phyloP scores from a whole-genome alignment of 2,329 filamentous ascomycete species.

The Ceratocystiopsis brevicomis region DNA sequence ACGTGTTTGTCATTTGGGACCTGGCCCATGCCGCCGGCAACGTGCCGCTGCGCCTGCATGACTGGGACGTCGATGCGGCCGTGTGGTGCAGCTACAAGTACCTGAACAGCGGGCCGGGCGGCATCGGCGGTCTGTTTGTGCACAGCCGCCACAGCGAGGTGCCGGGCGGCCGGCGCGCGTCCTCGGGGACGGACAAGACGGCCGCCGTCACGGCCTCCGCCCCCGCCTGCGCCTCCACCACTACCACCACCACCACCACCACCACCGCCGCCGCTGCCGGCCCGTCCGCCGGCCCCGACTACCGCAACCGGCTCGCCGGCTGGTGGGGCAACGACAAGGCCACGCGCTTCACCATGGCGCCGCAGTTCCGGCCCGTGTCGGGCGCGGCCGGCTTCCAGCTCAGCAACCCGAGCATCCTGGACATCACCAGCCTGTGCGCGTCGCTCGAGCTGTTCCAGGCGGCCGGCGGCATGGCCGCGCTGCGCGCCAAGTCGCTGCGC shows the following conservation, averaged over 20 bases:
- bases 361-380: conserved; percentile 54
- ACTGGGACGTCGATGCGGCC: conserved; percentile 83
- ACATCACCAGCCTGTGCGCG: conserved; percentile 56
- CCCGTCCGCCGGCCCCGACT: conserved; percentile 20
- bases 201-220: no score
- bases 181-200: no score
- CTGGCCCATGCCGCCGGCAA: conserved; percentile 54
- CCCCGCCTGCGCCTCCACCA: no score
- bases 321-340: conserved; percentile 78
- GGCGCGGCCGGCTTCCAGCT: conserved; percentile 70
- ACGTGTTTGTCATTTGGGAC: conserved; percentile 42
- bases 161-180: conserved; percentile 10
- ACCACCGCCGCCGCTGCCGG: background rate
- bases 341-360: conserved; percentile 67
- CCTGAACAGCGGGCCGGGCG: conserved; percentile 68
- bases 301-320: conserved; percentile 50
- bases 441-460: conserved; percentile 56
- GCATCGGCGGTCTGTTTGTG: conserved; percentile 68
- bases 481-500: conserved; percentile 52
- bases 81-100: conserved; percentile 97
- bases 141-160: conserved; percentile 54
- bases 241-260: no score
- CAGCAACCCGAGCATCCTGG: conserved; percentile 64
- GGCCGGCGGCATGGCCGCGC: conserved; percentile 42
- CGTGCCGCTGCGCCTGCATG: conserved; percentile 58